phyloP scores from a whole-genome alignment of 176 grass and related monocot species.

The Lolium rigidum region DNA sequence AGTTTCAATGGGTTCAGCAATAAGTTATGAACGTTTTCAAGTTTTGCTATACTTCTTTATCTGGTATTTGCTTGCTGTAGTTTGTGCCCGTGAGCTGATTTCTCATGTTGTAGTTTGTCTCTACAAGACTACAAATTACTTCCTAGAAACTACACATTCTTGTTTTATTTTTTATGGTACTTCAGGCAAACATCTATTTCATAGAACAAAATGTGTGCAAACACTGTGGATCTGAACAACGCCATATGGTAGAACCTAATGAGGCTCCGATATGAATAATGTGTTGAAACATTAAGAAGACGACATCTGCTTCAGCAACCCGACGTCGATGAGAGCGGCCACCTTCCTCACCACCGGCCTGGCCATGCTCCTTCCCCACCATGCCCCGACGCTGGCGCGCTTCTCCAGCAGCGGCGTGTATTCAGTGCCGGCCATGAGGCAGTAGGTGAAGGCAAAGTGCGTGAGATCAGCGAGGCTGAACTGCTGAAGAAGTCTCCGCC shows the following conservation, averaged over 20 bases:
- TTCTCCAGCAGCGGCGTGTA: conserved; percentile 28
- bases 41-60: too few relatives aligned
- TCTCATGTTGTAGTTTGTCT: too few relatives aligned
- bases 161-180: too few relatives aligned
- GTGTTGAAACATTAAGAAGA: neutral
- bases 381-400: conserved; percentile 36
- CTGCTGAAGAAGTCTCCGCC: conserved; percentile 54
- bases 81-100: too few relatives aligned
- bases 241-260: neutral
- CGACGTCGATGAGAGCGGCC: neutral
- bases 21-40: too few relatives aligned
- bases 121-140: too few relatives aligned
- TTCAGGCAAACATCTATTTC: too few relatives aligned
- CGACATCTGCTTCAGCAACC: neutral
- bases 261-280: neutral
- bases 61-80: too few relatives aligned
- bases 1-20: too few relatives aligned
- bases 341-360: conserved; percentile 49
- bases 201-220: too few relatives aligned
- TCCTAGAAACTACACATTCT: too few relatives aligned
- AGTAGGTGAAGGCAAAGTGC: conserved; percentile 46
- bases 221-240: too few relatives aligned
- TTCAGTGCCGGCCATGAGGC: conserved; percentile 46
- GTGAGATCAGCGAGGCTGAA: conserved; percentile 57
- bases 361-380: conserved; percentile 47